Conservation (phyloP, 192 early-diverging fungal species). For the Thoreauomyces humboldtii region DNA sequence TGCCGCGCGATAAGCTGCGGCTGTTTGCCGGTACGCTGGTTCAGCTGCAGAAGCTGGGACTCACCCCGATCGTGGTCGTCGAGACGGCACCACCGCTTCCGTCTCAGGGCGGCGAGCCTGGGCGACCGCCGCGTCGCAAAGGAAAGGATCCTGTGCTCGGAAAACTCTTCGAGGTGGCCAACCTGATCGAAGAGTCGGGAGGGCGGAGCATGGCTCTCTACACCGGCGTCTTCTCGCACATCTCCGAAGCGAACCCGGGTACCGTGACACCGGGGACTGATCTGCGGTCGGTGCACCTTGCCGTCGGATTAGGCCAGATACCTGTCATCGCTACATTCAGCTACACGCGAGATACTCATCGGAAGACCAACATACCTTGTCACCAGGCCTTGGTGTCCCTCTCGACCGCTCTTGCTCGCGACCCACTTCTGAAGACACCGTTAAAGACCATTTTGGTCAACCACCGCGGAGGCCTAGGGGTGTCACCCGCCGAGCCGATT, state of each 20-base stretch:
- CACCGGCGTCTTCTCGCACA: conserved; percentile 46
- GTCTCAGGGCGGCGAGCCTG: not conserved
- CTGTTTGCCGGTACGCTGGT: conserved; percentile 55
- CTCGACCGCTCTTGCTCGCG: conserved; percentile 19
- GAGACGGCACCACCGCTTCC: conserved; percentile 23
- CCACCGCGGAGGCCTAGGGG: conserved; percentile 63
- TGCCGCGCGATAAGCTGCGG: conserved; percentile 38
- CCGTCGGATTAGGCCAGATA: conserved; percentile 62
- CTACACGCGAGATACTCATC: conserved; percentile 43
- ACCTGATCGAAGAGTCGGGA: conserved; percentile 71
- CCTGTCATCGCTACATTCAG: conserved; percentile 55
- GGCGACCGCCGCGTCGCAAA: not conserved
- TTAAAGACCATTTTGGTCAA: conserved; percentile 68
- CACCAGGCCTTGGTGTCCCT: conserved; percentile 56
- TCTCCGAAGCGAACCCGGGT: conserved; percentile 12
- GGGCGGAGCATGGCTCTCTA: conserved; percentile 70
- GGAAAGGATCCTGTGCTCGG: conserved; percentile 12
- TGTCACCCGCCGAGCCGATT: conserved; percentile 43
- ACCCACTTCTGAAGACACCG: conserved; percentile 38
- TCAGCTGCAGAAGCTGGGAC: conserved; percentile 63
- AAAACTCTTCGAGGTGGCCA: conserved; percentile 54
- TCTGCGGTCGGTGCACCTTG: conserved; percentile 50
- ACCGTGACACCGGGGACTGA: conserved; percentile 25
- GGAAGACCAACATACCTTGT: conserved; percentile 24
- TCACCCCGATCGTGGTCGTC: conserved; percentile 64